A percentile compares a stretch with the other conserved stretches of the same genome.
These are phyloP conservation scores for Cardiospermum halicacabum DNA, from an alignment of 345 rosid genomes.

Conservation along the genomic window DNA sequence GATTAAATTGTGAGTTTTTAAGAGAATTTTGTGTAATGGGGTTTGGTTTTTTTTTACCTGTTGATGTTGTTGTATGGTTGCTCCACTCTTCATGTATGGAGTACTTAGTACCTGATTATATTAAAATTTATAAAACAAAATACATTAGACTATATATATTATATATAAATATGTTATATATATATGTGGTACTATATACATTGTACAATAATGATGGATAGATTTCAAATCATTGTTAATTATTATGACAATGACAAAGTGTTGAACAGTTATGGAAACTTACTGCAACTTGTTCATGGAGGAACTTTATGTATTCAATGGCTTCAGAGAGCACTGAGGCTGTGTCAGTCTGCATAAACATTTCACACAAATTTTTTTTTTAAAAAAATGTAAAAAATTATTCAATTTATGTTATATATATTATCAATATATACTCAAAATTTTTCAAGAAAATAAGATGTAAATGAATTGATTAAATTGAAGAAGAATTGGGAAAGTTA, in stretches of 20 bases:
- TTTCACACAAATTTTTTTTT: neutral
- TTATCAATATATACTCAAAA: slow-evolving; percentile 15
- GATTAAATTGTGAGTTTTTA: no score
- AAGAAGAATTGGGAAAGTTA: slow-evolving; percentile 13
- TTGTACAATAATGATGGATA: no score
- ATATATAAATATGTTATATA: no score
- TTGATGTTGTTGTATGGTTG: slow-evolving; percentile 73
- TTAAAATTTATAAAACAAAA: neutral
- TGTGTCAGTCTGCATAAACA: slow-evolving; percentile 83
- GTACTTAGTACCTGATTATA: slow-evolving; percentile 62
- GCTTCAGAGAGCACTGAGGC: slow-evolving; percentile 99
- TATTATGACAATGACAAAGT: slow-evolving; percentile 4
- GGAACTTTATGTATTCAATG: slow-evolving; percentile 92
- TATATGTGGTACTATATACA: no score
- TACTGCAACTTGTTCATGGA: slow-evolving; percentile 89
- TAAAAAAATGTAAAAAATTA: neutral
- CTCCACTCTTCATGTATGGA: slow-evolving; percentile 95
- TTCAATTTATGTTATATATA: no score
- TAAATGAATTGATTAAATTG: no score
- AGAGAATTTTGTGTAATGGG: no score
- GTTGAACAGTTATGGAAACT: slow-evolving; percentile 32
- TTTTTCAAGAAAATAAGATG: slow-evolving; percentile 18
- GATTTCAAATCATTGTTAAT: slow-evolving; percentile 15
- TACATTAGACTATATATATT: neutral
- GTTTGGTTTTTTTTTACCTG: slow-evolving; percentile 40